Percentiles rank a stretch among this genome's conserved stretches.
Evolutionary conservation across 148 eudicot genomes (phyloP).

Genomic region (Suaeda aralocaspica): DNA sequence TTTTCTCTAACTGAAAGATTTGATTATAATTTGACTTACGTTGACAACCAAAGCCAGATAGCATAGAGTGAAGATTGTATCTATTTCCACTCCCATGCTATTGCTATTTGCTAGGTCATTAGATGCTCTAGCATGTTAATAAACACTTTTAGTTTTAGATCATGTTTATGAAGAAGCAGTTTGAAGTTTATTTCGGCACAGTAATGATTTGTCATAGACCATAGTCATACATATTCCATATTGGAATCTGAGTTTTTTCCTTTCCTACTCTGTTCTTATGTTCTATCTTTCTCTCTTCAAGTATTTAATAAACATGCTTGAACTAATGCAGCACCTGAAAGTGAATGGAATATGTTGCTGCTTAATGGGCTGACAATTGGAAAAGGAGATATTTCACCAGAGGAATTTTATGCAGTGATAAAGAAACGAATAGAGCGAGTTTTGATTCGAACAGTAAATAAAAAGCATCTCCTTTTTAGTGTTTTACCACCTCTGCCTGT

Average conservation of each 20-base stretch:
- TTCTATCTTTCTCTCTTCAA: neutral
- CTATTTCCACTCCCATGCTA: too few species aligned
- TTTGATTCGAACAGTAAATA: conserved; percentile 78
- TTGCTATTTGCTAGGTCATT: too few species aligned
- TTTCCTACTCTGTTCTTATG: neutral
- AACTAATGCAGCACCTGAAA: conserved; percentile 65
- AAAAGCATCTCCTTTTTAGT: conserved; percentile 13
- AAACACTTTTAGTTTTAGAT: neutral
- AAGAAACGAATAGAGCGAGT: conserved; percentile 86
- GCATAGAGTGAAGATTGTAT: too few species aligned
- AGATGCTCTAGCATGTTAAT: neutral
- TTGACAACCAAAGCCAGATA: too few species aligned
- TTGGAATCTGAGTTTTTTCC: neutral
- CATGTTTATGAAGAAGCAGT: neutral
- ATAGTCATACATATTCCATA: neutral
- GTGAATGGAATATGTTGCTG: conserved; percentile 72
- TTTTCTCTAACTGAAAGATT: too few species aligned
- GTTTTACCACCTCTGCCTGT: neutral
- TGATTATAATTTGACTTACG: too few species aligned
- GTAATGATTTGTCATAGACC: too few species aligned
- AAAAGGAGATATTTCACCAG: conserved; percentile 75
- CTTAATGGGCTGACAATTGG: conserved; percentile 65
- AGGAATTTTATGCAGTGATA: conserved; percentile 65
- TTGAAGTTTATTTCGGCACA: neutral
- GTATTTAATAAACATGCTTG: neutral